Evolutionary conservation across 345 rosid genomes (phyloP), one percentile per base, ranked within the genome.

Genomic region (Eucalyptus regnans): DNA sequence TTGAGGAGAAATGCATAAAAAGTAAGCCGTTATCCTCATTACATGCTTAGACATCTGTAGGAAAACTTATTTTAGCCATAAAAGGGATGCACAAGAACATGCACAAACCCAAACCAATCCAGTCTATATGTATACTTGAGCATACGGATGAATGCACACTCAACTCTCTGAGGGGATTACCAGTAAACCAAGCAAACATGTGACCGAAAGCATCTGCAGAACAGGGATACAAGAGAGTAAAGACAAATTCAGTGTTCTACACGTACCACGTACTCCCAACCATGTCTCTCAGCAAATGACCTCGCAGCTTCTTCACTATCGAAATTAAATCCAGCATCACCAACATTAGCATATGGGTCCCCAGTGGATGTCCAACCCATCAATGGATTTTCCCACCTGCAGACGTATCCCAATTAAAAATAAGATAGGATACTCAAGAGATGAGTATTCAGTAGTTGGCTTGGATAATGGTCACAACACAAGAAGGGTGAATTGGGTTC

Each of bases 311-410:
- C 98, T 91, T 95, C 95, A 10, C 96, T 94, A 85, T 96, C 98
- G 89, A 98, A 98, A 91, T 88, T 13, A 83, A 98, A 94, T 58
- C 91, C 98, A 43, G 99, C 89, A 92, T 98, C 99, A 58, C 99
- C 99, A 29, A 98, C 99, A 95, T 98, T 91, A 37, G 99, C 96
- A 93, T 98, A 98, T 37, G 99, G 99, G n/a, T 98, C 99, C 33
- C 99, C 99, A 13, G 99, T 98, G n/a, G 99, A 98, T 89, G 99
- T 97, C 99, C 99, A 98, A 41, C 99, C 99, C 99, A 98, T 98
- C 97, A 98, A 93, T 29, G 99, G 99, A 91, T 98, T 98, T 94
- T 97, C 99, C 99, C 99, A 98, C 95, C 99, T 98, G 88, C 80
- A 90, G 89, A 66, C 9, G 8, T 76, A 76, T 76, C 46, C 44